Evolutionary conservation across 1,139 yeast species (phyloP), one percentile per base, ranked within the genome.

Genomic region (Diutina scorzettiae): DNA sequence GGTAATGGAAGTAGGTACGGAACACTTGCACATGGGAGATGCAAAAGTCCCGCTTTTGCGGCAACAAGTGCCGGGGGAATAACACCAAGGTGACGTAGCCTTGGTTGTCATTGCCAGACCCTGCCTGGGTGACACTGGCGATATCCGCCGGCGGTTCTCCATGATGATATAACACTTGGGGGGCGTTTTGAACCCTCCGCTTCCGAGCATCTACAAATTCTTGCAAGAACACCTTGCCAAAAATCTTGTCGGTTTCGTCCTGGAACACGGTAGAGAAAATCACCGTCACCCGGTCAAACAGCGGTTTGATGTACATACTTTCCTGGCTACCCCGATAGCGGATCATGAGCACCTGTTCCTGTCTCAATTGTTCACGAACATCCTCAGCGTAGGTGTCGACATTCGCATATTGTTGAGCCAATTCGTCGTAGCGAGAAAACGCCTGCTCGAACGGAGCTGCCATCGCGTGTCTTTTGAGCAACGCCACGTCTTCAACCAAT

Each of bases 171-270:
- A 93, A 73, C 43, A 91, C 99, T 66, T 93, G 99, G 19, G 99
- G 98, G 2, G 98, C 96, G 43, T 94, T 89, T 64, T 93, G 98
- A 46, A 91, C 93, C 12, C 95, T 84, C 58, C 97, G 78, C 62
- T 83, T 82, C 63, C 99, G 78, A 11, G 99, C 97, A 57, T 85
- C 99, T 41, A 91, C 96, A 62, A 91, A 91, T 64, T 91, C 99
- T 62, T 91, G 99, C 51, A 91, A 66, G 58, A 93, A 91, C 44
- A 91, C 96, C 60, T 84, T 87, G 42, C 97, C 96, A 54, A 91
- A 86, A 45, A 87, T 78, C 59, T 85, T 85, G 63, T 91, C 99
- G 8, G 97, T 91, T 62, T 93, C 98, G 62, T 93, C 99, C 55
- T 85, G 84, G 71, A 91, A 91, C 37, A 86, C 72, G 2, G 97